Evolutionary conservation across 1,139 yeast genomes (phyloP), one percentile per base, ranked within the genome.

Genomic region (Blastobotrys apis): DNA sequence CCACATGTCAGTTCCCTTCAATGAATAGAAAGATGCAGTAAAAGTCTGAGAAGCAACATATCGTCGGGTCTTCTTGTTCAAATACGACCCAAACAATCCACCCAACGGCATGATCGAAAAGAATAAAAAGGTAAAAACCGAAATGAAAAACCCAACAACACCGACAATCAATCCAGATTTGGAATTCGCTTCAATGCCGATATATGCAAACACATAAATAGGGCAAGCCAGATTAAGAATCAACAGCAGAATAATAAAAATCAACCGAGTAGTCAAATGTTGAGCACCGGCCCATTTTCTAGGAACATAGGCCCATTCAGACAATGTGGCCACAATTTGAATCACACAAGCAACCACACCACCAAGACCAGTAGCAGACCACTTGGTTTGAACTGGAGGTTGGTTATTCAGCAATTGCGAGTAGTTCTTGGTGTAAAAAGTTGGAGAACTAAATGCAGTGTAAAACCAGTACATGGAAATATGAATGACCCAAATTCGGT

Each of bases 211-310:
- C 32, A 88, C 82, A 65, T 86, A 94, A 44, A 87, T 81, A 35
- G 88, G 81, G 34, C 97, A 95, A 57, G 81, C 92, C 65, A 92
- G 72, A 68, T 92, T 92, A 54, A 82, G 62, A 43, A 75, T 70
- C 51, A 90, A 73, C 53, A 90, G 77, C 43, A 80, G 56, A 47
- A 82, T 58, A 64, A 92, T 69, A 64, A 90, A 84, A 72, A 81
- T 61, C 59, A 92, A 73, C 65, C 98, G 84, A 68, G 96, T 84
- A 40, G 88, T 72, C 65, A 92, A 78, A 66, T 87, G 97, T 71
- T 92, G 97, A 67, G 97, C 97, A 68, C 98, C 98, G 27, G 97
- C 94, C 98, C 98, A 92, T 60, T 84, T 81, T 71, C 97, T 82
- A 53, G 98, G 98, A 52, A 92, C 98, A 63, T 87, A 92, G 65